Evolutionary conservation across 1,284 basidiomycete genomes (phyloP).

Genomic region (Cryptococcus sp.): DNA sequence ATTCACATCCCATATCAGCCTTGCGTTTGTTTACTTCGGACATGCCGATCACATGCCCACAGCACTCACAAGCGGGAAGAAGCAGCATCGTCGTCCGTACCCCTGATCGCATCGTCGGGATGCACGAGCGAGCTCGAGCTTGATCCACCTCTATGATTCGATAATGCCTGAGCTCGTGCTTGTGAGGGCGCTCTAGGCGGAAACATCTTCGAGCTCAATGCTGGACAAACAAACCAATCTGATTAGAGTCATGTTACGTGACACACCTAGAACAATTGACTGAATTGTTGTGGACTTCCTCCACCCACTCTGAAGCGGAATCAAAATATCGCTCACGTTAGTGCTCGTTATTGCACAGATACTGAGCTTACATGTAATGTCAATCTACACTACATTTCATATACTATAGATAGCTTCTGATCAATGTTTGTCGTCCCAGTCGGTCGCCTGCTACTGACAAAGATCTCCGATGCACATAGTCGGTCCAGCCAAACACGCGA

Average conservation of each 20-base stretch:
- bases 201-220: background rate
- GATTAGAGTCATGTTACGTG: too few species aligned
- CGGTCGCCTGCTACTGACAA: too few species aligned
- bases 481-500: too few species aligned
- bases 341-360: too few species aligned
- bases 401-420: too few species aligned
- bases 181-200: slow-evolving; percentile 1
- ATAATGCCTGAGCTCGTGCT: background rate
- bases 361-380: too few species aligned
- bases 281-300: background rate
- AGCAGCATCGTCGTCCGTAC: slow-evolving; percentile 73
- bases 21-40: background rate
- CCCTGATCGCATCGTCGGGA: slow-evolving; percentile 64
- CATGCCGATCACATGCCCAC: too few species aligned
- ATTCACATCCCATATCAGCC: background rate
- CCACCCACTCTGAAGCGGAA: background rate
- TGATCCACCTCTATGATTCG: background rate
- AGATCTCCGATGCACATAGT: too few species aligned
- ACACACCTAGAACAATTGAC: background rate
- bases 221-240: too few species aligned
- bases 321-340: background rate
- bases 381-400: too few species aligned
- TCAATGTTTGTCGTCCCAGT: too few species aligned
- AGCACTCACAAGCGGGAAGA: slow-evolving; percentile 66
- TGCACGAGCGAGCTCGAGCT: slow-evolving; percentile 6